A percentile compares a stretch with the other conserved stretches of the same genome.
These are phyloP conservation scores for Dillenia turbinata DNA, from an alignment of 164 flowering plant genomes.

Conservation along the genomic window DNA sequence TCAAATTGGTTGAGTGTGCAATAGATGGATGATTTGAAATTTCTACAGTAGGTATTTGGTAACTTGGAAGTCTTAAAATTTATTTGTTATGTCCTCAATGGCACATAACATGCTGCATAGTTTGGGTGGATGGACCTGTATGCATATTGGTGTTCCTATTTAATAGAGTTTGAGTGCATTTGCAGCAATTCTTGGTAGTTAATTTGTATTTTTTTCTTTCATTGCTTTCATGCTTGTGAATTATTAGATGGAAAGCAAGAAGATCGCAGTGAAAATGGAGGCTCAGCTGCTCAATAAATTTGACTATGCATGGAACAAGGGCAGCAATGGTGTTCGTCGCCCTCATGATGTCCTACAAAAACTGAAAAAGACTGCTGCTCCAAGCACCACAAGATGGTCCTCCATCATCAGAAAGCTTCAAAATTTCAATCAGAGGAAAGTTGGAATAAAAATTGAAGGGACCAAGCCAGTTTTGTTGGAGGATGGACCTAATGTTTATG, in stretches of 20 bases:
- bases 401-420: constrained; percentile 27
- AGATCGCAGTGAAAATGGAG: constrained; percentile 56
- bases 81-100: too few species aligned
- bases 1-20: too few species aligned
- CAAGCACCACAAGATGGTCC: constrained; percentile 18
- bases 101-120: constrained; percentile 1
- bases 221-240: constrained; percentile 2
- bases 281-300: constrained; percentile 46
- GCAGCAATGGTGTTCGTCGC: constrained; percentile 62
- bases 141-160: not conserved
- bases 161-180: too few species aligned
- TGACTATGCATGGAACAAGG: constrained; percentile 90
- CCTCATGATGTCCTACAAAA: constrained; percentile 48
- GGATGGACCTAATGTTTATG: constrained; percentile 7
- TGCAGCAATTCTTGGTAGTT: too few species aligned
- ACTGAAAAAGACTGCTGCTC: constrained; percentile 30
- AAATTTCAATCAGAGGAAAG: constrained; percentile 27
- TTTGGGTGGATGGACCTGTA: not conserved
- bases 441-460: constrained; percentile 53
- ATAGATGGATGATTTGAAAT: too few species aligned
- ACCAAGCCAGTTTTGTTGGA: constrained; percentile 11
- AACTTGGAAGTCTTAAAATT: too few species aligned
- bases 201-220: not conserved
- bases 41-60: too few species aligned
- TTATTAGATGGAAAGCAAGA: constrained; percentile 54